phyloP scores from a whole-genome alignment of 257 asterid species.

The Solanum verrucosum region DNA sequence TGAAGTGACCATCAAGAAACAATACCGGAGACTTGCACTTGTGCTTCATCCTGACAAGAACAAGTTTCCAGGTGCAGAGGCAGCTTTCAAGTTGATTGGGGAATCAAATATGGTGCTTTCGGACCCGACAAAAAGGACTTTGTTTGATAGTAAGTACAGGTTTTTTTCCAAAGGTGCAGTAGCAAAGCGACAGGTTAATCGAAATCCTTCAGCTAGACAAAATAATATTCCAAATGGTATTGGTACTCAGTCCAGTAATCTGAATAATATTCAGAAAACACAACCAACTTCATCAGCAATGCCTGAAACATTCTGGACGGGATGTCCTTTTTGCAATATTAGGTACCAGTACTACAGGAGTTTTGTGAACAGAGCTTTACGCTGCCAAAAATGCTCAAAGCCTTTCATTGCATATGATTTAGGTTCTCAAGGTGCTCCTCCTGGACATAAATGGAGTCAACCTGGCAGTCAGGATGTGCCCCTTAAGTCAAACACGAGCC shows the following conservation, averaged over 20 bases:
- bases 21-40: conserved; percentile 71
- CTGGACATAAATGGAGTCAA: conserved; percentile 15
- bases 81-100: conserved; percentile 77
- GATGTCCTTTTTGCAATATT: conserved; percentile 49
- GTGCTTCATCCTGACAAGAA: conserved; percentile 85
- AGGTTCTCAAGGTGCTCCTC: conserved; percentile 26
- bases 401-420: conserved; percentile 29
- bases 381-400: conserved; percentile 42
- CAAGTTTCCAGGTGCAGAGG: conserved; percentile 84
- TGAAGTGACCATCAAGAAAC: conserved; percentile 52
- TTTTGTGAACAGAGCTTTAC: conserved; percentile 18
- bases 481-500: conserved; percentile 9
- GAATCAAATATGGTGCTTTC: conserved; percentile 71
- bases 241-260: conserved; percentile 12
- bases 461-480: conserved; percentile 24
- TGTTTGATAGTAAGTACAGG: conserved; percentile 40
- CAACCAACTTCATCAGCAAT: conserved; percentile 16
- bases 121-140: conserved; percentile 41
- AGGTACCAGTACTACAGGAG: conserved; percentile 30
- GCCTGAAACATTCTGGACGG: conserved; percentile 39
- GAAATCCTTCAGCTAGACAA: conserved; percentile 16
- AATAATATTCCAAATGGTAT: conserved; percentile 26
- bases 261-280: conserved; percentile 28
- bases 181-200: conserved; percentile 25
- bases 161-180: conserved; percentile 22